Evolutionary conservation across 2,329 filamentous ascomycete species (phyloP), one percentile per base, ranked within the genome.

Genomic region (Aspergillus hortae): DNA sequence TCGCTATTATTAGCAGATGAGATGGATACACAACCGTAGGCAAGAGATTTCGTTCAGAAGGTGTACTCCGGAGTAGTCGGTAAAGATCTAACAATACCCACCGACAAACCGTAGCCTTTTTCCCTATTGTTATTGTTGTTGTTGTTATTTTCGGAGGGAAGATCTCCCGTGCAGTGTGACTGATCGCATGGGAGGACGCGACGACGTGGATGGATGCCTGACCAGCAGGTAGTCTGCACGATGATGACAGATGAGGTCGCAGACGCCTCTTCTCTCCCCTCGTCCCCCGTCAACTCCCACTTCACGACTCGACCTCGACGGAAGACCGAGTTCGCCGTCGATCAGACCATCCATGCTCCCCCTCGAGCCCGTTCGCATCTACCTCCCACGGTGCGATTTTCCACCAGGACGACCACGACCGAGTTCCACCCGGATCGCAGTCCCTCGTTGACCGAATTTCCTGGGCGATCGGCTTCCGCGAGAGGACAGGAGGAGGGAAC

Each of bases 261-360:
- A 42, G 38, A 17, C 4, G 17, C n/a, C 44, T 40, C 44, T 30
- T 41, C 14, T 32, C 40, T 46, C 44, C 45, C 49, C 32, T 48
- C 42, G 36, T 45, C 14, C 17, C 52, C 49, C 44, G 46, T 36
- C 51, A 35, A 53, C 46, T 45, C 44, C 27, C 33, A 38, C 49
- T 45, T 52, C 19, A 45, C 44, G 38, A 32, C 36, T 52, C 52
- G 52, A 46, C 54, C 43, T 33, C 56, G 57, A 43, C 56, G 59
- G 40, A 57, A 61, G 49, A 61, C 59, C 40, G 59, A 57, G 35
- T 61, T 56, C 30, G 56, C 55, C 40, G 51, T 57, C 43, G 46
- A 56, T 45, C 56, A 47, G 48, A 46, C 48, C 48, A 56, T 52
- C 36, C 43, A 61, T 58, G 56, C 43, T 40, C 49, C 44, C 25